phyloP scores from a whole-genome alignment of 1,284 basidiomycete species.

The Tremellales sp. region DNA sequence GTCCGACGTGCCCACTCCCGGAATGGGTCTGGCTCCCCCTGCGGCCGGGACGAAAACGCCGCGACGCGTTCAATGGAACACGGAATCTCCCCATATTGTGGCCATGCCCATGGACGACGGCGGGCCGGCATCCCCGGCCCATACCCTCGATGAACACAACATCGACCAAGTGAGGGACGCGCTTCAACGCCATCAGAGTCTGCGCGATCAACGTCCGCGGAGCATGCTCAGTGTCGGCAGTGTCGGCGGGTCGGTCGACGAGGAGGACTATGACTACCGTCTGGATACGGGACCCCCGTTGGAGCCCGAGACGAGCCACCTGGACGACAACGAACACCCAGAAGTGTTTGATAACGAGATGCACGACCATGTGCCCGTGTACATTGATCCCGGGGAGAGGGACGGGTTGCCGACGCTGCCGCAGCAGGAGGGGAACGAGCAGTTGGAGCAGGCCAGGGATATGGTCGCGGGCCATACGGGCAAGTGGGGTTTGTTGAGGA shows the following conservation, averaged over 20 bases:
- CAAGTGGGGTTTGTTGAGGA: slow-evolving; percentile 43
- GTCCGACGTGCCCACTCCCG: slow-evolving; percentile 48
- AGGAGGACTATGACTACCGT: slow-evolving; percentile 48
- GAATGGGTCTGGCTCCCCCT: slow-evolving; percentile 6
- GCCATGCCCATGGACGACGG: slow-evolving; percentile 24
- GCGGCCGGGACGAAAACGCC: slow-evolving; percentile 36
- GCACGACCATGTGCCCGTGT: slow-evolving; percentile 34
- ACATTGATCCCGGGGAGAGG: slow-evolving; percentile 49
- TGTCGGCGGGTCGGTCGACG: slow-evolving; percentile 17
- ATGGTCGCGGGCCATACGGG: slow-evolving; percentile 49
- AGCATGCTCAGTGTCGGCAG: slow-evolving; percentile 25
- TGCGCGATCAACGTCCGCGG: slow-evolving; percentile 4
- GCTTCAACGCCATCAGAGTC: slow-evolving; percentile 34
- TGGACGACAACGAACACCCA: slow-evolving; percentile 11
- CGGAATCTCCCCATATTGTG: slow-evolving; percentile 43
- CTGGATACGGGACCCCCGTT: slow-evolving; percentile 36
- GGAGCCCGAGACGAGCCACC: slow-evolving; percentile 1
- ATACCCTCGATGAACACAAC: slow-evolving; percentile 30
- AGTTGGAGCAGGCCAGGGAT: slow-evolving; percentile 34
- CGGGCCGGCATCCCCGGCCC: slow-evolving; percentile 15
- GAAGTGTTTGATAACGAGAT: slow-evolving; percentile 31
- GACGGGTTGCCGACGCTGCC: slow-evolving; percentile 49
- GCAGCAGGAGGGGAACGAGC: slow-evolving; percentile 16
- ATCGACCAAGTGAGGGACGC: slow-evolving; percentile 36
- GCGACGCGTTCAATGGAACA: slow-evolving; percentile 44